phyloP scores from a whole-genome alignment of 78 protist genomes.

The Dictyostelium brefeldianum region DNA sequence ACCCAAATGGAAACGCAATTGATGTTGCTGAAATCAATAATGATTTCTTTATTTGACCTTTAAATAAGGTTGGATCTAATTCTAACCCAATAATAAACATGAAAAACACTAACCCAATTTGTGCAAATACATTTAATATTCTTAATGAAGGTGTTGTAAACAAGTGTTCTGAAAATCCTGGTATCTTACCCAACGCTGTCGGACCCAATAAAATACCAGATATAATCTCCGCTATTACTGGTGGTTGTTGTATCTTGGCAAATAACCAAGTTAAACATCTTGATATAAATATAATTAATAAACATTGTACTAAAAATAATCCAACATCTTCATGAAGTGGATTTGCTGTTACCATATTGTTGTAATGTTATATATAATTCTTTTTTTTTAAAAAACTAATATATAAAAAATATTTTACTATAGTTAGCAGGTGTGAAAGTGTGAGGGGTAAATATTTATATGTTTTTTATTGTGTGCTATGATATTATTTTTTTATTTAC shows the following conservation, averaged over 20 bases:
- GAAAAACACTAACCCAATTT: constrained; percentile 85
- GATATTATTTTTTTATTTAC: too few relatives aligned
- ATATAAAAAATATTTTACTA: background rate
- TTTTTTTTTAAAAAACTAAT: background rate
- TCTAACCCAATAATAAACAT: constrained; percentile 89
- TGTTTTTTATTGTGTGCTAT: too few relatives aligned
- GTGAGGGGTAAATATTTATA: too few relatives aligned
- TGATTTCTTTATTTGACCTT: constrained; percentile 47
- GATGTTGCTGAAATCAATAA: constrained; percentile 31
- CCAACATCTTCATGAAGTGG: constrained; percentile 42
- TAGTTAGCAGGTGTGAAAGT: too few relatives aligned
- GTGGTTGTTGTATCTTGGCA: constrained; percentile 81
- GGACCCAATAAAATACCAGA: constrained; percentile 80
- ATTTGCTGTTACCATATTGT: constrained; percentile 30
- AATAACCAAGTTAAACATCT: constrained; percentile 58
- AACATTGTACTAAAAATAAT: constrained; percentile 59
- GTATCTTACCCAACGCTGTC: constrained; percentile 74
- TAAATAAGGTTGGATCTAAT: constrained; percentile 78
- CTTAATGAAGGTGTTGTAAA: constrained; percentile 17
- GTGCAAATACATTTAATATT: constrained; percentile 74
- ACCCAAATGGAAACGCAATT: constrained; percentile 84
- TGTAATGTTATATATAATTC: background rate
- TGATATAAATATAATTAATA: constrained; percentile 61
- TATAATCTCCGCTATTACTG: constrained; percentile 84
- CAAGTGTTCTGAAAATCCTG: constrained; percentile 9